phyloP scores from a whole-genome alignment of 352 stramenopile species.

The Globisporangium middletonii region DNA sequence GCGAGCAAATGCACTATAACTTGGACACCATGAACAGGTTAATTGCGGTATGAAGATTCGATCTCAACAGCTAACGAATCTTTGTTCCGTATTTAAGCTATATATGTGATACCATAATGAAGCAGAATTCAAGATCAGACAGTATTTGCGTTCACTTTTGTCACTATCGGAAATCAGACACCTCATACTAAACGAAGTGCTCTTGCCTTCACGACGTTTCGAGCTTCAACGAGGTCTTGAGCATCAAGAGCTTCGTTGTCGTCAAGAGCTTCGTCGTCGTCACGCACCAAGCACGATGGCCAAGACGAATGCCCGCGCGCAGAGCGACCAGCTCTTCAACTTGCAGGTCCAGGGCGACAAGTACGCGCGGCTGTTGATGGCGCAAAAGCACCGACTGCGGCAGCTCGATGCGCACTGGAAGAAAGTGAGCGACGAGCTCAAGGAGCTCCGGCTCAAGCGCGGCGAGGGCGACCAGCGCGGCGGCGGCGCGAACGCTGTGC shows the following conservation, averaged over 20 bases:
- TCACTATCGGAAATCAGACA: no score
- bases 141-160: no score
- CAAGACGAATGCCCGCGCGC: constrained; percentile 56
- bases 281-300: constrained; percentile 24
- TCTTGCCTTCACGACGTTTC: background rate
- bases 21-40: no score
- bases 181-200: no score
- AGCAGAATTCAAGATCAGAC: no score
- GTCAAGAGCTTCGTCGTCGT: background rate
- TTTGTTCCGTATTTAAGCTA: no score
- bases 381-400: constrained; percentile 63
- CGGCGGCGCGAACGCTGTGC: constrained; percentile 63
- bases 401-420: constrained; percentile 69
- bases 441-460: constrained; percentile 54
- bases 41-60: no score
- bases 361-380: constrained; percentile 59
- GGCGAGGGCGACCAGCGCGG: constrained; percentile 68
- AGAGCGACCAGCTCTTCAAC: constrained; percentile 80
- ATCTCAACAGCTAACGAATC: no score
- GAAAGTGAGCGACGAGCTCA: constrained; percentile 60
- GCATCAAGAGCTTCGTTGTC: background rate
- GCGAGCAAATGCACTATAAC: no score
- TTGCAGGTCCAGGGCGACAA: constrained; percentile 80
- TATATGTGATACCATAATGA: no score
- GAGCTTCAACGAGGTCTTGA: background rate